Evolutionary conservation across 192 early-diverging fungal genomes (phyloP).

Genomic region (Coemansia sp.): DNA sequence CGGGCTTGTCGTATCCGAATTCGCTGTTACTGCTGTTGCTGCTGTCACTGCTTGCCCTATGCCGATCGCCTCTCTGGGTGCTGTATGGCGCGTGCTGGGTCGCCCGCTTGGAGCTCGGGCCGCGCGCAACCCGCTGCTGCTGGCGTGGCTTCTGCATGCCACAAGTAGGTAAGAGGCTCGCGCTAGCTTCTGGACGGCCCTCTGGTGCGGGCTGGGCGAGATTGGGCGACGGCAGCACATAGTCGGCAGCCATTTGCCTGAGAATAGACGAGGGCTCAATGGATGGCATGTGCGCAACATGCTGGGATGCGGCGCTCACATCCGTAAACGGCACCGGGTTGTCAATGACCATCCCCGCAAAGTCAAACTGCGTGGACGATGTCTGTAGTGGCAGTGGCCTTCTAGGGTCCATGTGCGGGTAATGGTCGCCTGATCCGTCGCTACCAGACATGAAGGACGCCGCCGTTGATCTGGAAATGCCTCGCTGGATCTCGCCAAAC

Average conservation of each 20-base stretch:
- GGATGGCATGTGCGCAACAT: background rate
- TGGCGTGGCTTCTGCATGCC: background rate
- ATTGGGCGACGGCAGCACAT: conserved; percentile 13
- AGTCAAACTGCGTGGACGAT: conserved; percentile 19
- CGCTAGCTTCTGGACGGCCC: background rate
- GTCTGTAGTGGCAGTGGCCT: background rate
- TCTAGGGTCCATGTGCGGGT: background rate
- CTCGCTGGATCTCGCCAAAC: conserved; percentile 7
- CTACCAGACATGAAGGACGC: conserved; percentile 8
- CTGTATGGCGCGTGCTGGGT: conserved; percentile 29
- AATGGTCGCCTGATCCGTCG: background rate
- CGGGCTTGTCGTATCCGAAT: background rate
- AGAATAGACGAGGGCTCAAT: conserved; percentile 11
- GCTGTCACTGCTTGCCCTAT: conserved; percentile 10
- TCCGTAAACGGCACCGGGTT: conserved; percentile 8
- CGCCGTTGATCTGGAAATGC: conserved; percentile 10
- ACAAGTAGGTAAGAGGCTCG: background rate
- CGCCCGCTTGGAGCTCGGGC: conserved; percentile 21
- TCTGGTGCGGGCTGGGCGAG: background rate
- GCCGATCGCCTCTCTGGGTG: conserved; percentile 22
- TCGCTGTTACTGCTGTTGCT: conserved; percentile 18
- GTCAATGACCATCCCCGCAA: conserved; percentile 39
- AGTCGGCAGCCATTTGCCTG: conserved; percentile 24
- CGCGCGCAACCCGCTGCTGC: conserved; percentile 33
- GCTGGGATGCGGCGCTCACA: background rate